phyloP scores from a whole-genome alignment of 768 basidiomycete genomes.

The Cystobasidiopsis lactophilus region DNA sequence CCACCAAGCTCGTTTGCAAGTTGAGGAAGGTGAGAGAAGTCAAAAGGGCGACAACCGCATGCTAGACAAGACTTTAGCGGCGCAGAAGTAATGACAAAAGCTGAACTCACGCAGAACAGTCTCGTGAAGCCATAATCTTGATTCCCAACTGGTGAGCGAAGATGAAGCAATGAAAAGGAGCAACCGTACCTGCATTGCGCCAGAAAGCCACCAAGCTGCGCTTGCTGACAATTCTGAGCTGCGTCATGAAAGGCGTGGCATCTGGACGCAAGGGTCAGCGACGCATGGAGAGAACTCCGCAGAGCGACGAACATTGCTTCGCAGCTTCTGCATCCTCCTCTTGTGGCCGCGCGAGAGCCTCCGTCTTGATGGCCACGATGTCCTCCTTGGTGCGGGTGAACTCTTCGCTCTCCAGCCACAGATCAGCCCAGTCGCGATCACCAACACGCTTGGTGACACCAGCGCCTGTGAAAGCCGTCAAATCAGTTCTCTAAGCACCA shows the following conservation, averaged over 20 bases:
- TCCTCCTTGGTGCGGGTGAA: conserved; percentile 33
- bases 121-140: too few relatives aligned
- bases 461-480: conserved; percentile 72
- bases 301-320: conserved; percentile 6
- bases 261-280: too few relatives aligned
- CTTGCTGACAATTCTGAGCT: conserved; percentile 42
- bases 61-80: too few relatives aligned
- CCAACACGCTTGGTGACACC: conserved; percentile 39
- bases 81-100: too few relatives aligned
- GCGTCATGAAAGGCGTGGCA: conserved; percentile 53
- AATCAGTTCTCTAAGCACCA: conserved; percentile 17
- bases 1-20: conserved; percentile 40
- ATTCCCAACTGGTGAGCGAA: too few relatives aligned
- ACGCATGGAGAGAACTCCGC: conserved; percentile 12
- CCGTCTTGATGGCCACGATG: conserved; percentile 31
- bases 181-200: conserved; percentile 66
- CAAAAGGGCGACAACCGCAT: conserved; percentile 37
- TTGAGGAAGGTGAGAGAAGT: conserved; percentile 61
- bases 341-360: conserved; percentile 30
- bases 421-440: conserved; percentile 35
- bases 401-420: conserved; percentile 39
- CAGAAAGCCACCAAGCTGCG: conserved; percentile 52
- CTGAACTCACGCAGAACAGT: neutral
- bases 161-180: conserved; percentile 18
- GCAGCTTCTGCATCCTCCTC: conserved; percentile 26